Evolutionary conservation across 805 yeast species (phyloP), one percentile per base, ranked within the genome.

Genomic region (Lipomyces yamadae): DNA sequence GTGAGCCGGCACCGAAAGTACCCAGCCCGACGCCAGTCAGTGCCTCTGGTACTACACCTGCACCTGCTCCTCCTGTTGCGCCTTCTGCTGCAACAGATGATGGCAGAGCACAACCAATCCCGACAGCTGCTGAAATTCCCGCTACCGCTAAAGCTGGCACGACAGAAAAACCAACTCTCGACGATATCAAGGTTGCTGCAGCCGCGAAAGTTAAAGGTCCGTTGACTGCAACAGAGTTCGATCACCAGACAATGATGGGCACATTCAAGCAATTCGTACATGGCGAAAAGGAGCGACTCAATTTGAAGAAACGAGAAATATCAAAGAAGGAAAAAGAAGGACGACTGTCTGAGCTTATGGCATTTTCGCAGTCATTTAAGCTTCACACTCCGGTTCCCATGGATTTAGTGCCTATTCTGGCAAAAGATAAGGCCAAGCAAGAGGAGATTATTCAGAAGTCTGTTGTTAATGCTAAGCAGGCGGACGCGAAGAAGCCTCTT

Each of bases 331-430:
- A 77, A 60, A 74, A 74, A 56, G 74, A 70, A 24, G 81, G 76
- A 34, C 70, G 78, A 18, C 63, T 75, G n/a, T 72, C 74, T 53
- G 82, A 79, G 10, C 81, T 91, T 64, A 86, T 85, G 69, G 91
- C 90, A 74, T 92, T 93, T 75, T 86, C 96, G 52, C 91, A 90
- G 59, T 89, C 85, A 72, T 90, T 91, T 78, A 91, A 91, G 77
- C 85, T 92, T 55, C 65, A 71, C 33, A 74, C 78, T 13, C 80
- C 81, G n/a, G 78, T 78, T 5, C 94, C 96, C 6, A 77, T 81
- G 24, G 92, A 89, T 72, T 80, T 88, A 67, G 78, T 88, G 68
- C 92, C 95, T 6, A 88, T 89, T 24, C 78, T 89, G 39, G 80
- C 93, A 8, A 88, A 90, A 76, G 90, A 87, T 71, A 86, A 85